phyloP scores from a whole-genome alignment of 805 yeast genomes.

The Citeromyces matritensis region DNA sequence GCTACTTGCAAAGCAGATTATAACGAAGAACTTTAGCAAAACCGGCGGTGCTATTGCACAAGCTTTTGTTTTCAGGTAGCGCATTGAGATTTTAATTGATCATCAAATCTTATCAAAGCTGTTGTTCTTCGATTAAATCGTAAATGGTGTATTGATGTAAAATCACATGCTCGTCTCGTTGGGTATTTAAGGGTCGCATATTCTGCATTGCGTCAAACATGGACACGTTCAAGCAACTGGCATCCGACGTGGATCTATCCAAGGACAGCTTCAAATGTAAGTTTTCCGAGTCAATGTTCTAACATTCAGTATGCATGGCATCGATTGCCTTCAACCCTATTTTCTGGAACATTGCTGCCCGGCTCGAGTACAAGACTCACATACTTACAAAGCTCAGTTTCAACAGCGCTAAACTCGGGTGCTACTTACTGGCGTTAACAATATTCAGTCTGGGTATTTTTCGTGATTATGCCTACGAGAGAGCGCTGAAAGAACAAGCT shows the following conservation, averaged over 20 bases:
- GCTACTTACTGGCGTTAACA: constrained; percentile 69
- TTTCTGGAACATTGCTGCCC: constrained; percentile 90
- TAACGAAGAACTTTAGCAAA: no score
- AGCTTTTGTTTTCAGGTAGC: background rate
- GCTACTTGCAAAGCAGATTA: no score
- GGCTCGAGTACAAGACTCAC: constrained; percentile 70
- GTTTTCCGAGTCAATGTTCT: constrained; percentile 4
- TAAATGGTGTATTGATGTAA: background rate
- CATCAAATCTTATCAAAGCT: background rate
- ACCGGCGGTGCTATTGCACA: background rate
- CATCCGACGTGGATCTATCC: constrained; percentile 10
- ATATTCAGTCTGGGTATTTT: constrained; percentile 77
- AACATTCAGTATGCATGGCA: constrained; percentile 28
- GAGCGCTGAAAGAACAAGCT: constrained; percentile 62
- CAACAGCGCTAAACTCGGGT: constrained; percentile 55
- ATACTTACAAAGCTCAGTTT: constrained; percentile 62
- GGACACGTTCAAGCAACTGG: constrained; percentile 2
- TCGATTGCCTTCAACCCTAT: constrained; percentile 84
- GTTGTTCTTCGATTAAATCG: background rate
- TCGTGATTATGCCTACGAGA: constrained; percentile 63
- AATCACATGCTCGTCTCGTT: background rate
- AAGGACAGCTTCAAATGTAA: constrained; percentile 10
- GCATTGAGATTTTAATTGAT: background rate
- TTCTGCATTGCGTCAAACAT: background rate
- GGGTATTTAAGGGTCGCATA: background rate